Evolutionary conservation across 1,139 yeast genomes (phyloP), one percentile per base, ranked within the genome.

Genomic region (Diutina sp.): DNA sequence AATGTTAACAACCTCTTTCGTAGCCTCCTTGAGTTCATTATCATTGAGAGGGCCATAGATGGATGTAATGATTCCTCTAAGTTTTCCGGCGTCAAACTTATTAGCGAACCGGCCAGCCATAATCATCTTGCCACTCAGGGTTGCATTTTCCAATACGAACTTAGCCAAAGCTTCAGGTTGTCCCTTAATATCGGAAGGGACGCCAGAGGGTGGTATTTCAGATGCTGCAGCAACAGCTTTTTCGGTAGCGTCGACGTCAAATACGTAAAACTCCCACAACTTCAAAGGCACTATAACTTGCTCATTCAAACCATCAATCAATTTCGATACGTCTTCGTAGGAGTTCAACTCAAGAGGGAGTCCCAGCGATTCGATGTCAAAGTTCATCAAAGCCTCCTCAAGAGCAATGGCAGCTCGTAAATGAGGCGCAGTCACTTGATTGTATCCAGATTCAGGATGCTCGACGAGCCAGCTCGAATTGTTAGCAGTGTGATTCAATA

Each of bases 401-500:
- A 93, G 78, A 62, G 86, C 97, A 57, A 90, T 85, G 0, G 98
- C 97, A 2, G 95, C 73, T 25, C 68, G 76, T 61, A 93, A 77
- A 69, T 93, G 97, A 4, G 98, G 97, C 1, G 98, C 95, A 3
- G 97, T 91, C 57, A 79, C 80, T 41, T 78, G 78, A 60, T 89
- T 88, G 70, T 93, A 93, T 7, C 98, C 98, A 2, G 90, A 82
- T 46, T 91, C 97, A 0, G 98, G 98, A 63, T 87, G 90, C 4
- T 85, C 86, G 56, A 80, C 72, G 47, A 93, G 70, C 99, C 99
- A 93, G 0, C 66, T 71, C 0, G 98, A 90, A 68, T 93, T 89
- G 66, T 88, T 79, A 2, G 98, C 97, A 0, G 98, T 93, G 67
- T 93, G 99, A 67, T 93, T 93, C 77, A 90, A 84, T 2, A 93